A percentile compares a stretch with the other conserved stretches of the same genome.
Conservation (phyloP, 1,284 basidiomycete genomes). For the Rhizoctonia solani region DNA sequence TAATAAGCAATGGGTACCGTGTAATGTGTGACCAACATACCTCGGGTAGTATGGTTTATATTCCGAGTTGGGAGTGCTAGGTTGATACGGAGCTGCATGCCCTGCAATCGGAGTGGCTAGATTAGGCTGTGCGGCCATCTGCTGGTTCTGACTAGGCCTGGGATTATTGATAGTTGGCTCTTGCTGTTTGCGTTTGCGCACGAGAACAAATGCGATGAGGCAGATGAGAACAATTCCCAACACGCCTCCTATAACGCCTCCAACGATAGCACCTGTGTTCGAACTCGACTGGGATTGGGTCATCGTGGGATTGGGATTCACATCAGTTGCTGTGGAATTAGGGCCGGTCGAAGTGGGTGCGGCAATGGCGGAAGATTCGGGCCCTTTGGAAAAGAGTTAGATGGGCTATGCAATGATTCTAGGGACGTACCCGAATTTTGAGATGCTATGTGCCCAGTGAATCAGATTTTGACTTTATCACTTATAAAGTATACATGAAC, state of each 20-base stretch:
- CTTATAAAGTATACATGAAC: neutral
- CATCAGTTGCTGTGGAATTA: neutral
- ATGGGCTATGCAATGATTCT: neutral
- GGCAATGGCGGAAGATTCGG: neutral
- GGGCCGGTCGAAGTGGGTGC: neutral
- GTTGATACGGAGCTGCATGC: neutral
- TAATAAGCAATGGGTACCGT: too few species aligned
- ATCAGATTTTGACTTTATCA: constrained; percentile 4
- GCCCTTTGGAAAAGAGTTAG: neutral
- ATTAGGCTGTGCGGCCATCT: neutral
- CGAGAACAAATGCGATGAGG: neutral
- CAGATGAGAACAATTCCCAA: constrained; percentile 36
- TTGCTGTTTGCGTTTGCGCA: neutral
- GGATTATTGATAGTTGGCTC: neutral
- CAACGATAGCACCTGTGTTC: constrained; percentile 41
- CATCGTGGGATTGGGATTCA: neutral
- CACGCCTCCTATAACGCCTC: constrained; percentile 43
- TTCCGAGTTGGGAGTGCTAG: neutral
- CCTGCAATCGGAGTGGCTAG: neutral
- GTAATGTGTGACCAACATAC: too few species aligned
- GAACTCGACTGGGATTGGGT: too few species aligned
- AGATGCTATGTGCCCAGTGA: neutral
- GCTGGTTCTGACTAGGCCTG: neutral
- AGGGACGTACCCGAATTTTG: neutral
- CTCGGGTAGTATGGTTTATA: constrained; percentile 20